Base-by-base conservation (phyloP, 108 stramenopile species). In the Pinguiococcus pyrenoidosus region DNA sequence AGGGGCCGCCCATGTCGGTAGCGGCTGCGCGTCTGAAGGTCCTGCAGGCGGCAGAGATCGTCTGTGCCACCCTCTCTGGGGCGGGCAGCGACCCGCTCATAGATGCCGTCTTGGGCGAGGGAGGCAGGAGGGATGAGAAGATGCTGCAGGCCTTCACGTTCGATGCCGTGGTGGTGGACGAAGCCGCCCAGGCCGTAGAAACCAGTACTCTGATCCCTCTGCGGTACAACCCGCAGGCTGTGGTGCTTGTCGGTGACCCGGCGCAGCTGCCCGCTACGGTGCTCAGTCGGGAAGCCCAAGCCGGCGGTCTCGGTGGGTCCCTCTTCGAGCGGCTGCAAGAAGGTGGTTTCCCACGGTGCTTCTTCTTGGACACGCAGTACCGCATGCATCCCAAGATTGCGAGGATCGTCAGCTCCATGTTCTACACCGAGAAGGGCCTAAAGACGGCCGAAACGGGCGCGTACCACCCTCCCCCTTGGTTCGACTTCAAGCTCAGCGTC, bases 321-420 rank as follows among this genome's bases (percentile, higher is more conserved):
- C 37, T 62, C 6, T 62, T 62, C 37, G 28, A 27, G 17, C 17
- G 61, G 28, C 16, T 62, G 7, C 44, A 54, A 45, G 24, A 45
- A 1, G 55, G 55, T 27, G 55, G 55, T 12, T 34, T 46, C 55
- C 24, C 55, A 1, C n/a, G n/a, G n/a, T 78, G 83, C 13, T 74
- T 82, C 50, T 72, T 99, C 74, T 67, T 99, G 29, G 73, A 96
- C 49, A 82, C 82, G 26, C 96, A 99, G 71, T 94, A 93, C 71
- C 75, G 95, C 56, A 88, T 88, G 87, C 84, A 89, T 48, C 85
- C 86, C n/a, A n/a, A n/a, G n/a, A n/a, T n/a, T n/a, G n/a, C n/a
- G n/a, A n/a, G n/a, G n/a, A n/a, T n/a, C n/a, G n/a, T n/a, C n/a
- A n/a, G n/a, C n/a, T n/a, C n/a, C n/a, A n/a, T n/a, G n/a, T n/a